These are phyloP conservation scores for Phaeosphaeria sp. DNA, from an alignment of 2,329 filamentous ascomycete genomes.

Conservation along the genomic window DNA sequence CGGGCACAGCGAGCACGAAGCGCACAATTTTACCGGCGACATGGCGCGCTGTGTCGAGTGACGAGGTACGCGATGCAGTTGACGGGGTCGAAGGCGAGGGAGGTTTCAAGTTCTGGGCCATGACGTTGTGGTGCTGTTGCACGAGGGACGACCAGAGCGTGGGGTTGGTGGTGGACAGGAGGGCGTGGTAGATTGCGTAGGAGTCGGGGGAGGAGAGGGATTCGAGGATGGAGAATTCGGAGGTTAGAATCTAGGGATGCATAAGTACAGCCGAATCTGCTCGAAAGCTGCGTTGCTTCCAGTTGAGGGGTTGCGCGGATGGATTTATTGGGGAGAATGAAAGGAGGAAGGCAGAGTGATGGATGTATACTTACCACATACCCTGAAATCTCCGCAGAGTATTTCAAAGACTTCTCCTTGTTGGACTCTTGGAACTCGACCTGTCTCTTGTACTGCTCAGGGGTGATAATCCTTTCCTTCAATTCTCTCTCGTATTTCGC, in stretches of 20 bases:
- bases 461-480: neutral
- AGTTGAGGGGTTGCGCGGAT: no score
- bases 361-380: conserved; percentile 2
- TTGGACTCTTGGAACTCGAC: neutral
- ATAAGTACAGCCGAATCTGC: neutral
- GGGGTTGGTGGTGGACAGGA: neutral
- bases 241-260: neutral
- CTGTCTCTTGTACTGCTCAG: neutral
- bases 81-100: no score
- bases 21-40: conserved; percentile 15
- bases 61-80: neutral
- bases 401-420: neutral
- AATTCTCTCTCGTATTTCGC: neutral
- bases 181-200: conserved; percentile 3
- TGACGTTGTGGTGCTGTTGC: neutral
- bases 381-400: neutral
- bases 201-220: neutral
- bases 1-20: conserved; percentile 19
- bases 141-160: neutral
- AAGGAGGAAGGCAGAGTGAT: no score
- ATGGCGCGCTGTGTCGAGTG: conserved; percentile 1
- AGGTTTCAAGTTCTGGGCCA: neutral
- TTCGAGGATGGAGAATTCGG: neutral
- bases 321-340: no score
- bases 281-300: neutral